A percentile compares a stretch with the other conserved stretches of the same genome.
phyloP scores from a whole-genome alignment of 306 rosid species.

The cucumber (Cucumis sativus) region DNA sequence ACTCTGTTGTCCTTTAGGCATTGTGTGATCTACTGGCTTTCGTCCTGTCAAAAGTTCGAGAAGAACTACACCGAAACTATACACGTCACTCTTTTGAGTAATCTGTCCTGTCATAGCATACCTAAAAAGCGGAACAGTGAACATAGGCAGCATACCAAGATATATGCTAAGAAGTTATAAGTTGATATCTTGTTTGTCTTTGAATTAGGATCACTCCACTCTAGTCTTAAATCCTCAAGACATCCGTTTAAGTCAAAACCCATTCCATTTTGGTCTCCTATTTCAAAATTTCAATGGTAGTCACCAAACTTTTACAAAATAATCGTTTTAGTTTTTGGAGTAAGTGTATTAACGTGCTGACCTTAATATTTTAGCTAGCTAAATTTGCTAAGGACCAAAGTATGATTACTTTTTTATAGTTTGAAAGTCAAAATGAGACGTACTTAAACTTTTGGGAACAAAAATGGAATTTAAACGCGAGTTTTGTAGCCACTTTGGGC shows the following conservation, averaged over 20 bases:
- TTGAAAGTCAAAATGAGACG: background rate
- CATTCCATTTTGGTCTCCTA: background rate
- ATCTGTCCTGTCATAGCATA: conserved; percentile 99
- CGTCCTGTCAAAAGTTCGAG: conserved; percentile 90
- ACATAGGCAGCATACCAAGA: background rate
- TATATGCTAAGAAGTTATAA: background rate
- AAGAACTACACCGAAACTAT: conserved; percentile 97
- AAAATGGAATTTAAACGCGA: background rate
- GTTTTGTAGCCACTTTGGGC: background rate
- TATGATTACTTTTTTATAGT: background rate
- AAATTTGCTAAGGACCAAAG: background rate
- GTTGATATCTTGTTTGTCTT: background rate
- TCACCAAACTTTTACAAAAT: background rate
- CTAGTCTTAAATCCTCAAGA: background rate
- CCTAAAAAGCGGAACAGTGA: conserved; percentile 30
- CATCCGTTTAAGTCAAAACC: background rate
- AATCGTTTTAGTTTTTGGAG: background rate
- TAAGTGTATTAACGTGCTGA: background rate
- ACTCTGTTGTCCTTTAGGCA: conserved; percentile 99
- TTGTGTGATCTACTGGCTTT: conserved; percentile 96
- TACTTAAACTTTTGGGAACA: background rate
- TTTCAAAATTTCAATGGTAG: background rate
- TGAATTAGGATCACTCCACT: too few relatives aligned
- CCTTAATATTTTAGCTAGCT: too few relatives aligned
- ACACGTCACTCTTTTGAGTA: conserved; percentile 93